A percentile compares a stretch with the other conserved stretches of the same genome.
These are phyloP conservation scores for Cytospora leucostoma DNA, from an alignment of 2,329 filamentous ascomycete genomes.

Conservation along the genomic window DNA sequence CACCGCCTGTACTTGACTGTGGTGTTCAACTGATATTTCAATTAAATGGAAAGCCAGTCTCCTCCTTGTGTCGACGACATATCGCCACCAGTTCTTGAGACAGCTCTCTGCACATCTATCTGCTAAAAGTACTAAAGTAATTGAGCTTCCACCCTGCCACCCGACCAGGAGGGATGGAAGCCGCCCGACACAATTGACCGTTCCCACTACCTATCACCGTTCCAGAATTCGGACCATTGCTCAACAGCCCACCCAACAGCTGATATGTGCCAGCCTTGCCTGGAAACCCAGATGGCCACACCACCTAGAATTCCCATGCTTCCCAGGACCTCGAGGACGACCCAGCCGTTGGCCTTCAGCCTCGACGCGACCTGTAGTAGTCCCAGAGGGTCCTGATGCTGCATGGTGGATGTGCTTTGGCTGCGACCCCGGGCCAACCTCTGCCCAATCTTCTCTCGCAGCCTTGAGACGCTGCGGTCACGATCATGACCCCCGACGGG, in stretches of 20 bases:
- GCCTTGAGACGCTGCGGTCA: conserved; percentile 19
- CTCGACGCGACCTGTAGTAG: conserved; percentile 69
- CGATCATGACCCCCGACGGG: conserved; percentile 38
- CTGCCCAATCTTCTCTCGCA: conserved; percentile 13
- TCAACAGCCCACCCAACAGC: conserved; percentile 33
- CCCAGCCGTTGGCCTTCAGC: conserved; percentile 64
- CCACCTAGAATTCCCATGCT: conserved; percentile 74
- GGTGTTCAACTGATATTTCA: no score
- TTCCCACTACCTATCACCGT: conserved; percentile 28
- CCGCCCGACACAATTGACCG: neutral
- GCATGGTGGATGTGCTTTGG: conserved; percentile 24
- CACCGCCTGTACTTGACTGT: no score
- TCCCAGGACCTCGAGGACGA: conserved; percentile 72
- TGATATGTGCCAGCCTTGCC: conserved; percentile 34
- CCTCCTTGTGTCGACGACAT: no score
- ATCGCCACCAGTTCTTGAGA: neutral
- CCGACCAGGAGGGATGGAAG: neutral
- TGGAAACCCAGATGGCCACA: conserved; percentile 62
- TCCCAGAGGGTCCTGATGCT: conserved; percentile 75
- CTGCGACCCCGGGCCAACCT: neutral
- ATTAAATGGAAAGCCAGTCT: no score
- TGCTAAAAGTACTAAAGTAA: neutral
- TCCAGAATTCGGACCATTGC: conserved; percentile 37
- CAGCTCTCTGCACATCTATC: neutral
- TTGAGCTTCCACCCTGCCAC: neutral